Evolutionary conservation across 2,329 filamentous ascomycete genomes (phyloP).

Genomic region (Fusarium subtropicale): DNA sequence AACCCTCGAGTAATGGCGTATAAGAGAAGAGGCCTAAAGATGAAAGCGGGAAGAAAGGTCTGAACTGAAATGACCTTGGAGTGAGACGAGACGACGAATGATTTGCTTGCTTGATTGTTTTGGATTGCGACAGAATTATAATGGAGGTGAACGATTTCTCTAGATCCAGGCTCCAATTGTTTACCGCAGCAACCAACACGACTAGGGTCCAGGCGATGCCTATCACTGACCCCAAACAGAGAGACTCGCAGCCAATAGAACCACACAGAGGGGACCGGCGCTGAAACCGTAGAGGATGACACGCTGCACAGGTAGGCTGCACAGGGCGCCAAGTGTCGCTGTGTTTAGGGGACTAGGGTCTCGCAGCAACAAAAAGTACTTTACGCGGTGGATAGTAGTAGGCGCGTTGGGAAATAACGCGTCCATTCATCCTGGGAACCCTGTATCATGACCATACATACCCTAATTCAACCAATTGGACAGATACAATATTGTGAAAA

Average conservation of each 20-base stretch:
- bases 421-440: constrained; percentile 23
- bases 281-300: constrained; percentile 41
- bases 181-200: constrained; percentile 51
- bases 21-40: constrained; percentile 4
- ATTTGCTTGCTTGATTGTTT: constrained; percentile 24
- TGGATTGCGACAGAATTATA: constrained; percentile 28
- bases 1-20: constrained; percentile 18
- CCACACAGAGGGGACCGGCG: constrained; percentile 8
- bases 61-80: constrained; percentile 4
- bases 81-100: constrained; percentile 22
- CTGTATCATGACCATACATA: constrained; percentile 24
- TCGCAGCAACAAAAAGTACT: constrained; percentile 47
- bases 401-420: constrained; percentile 46
- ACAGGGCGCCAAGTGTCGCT: constrained; percentile 28
- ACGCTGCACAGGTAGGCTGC: constrained; percentile 19
- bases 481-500: constrained; percentile 9
- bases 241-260: constrained; percentile 38
- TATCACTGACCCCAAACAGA: background rate
- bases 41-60: constrained; percentile 11
- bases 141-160: constrained; percentile 27
- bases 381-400: constrained; percentile 50
- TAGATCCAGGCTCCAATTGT: constrained; percentile 41
- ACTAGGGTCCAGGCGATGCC: constrained; percentile 22
- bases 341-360: constrained; percentile 27
- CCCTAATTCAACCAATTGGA: constrained; percentile 32